These are phyloP conservation scores for Wallacemonas sp. DNA, from an alignment of 208 protist genomes.

Conservation along the genomic window DNA sequence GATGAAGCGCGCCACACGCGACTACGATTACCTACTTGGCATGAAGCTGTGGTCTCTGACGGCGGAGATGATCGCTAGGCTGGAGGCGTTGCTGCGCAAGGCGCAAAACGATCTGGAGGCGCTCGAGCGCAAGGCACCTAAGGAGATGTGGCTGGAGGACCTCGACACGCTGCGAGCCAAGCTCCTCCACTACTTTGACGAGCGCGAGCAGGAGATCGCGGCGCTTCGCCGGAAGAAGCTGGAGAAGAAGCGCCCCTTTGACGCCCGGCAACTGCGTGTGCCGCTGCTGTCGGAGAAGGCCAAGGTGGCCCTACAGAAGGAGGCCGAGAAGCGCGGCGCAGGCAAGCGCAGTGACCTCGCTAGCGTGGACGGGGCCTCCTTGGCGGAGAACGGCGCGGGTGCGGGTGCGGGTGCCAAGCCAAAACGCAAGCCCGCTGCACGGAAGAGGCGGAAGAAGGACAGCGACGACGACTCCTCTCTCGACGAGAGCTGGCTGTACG, in stretches of 20 bases:
- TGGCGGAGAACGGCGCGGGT: background rate
- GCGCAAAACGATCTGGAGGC: constrained; percentile 76
- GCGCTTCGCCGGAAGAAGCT: constrained; percentile 79
- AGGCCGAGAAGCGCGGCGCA: constrained; percentile 45
- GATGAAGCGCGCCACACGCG: constrained; percentile 57
- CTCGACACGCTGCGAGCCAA: constrained; percentile 69
- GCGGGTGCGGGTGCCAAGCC: constrained; percentile 21
- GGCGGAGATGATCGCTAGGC: constrained; percentile 93
- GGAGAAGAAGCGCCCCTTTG: constrained; percentile 82
- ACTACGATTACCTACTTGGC: constrained; percentile 98
- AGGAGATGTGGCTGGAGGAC: constrained; percentile 89
- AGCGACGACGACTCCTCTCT: constrained; percentile 49
- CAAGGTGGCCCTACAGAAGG: constrained; percentile 57
- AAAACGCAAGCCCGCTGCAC: constrained; percentile 26
- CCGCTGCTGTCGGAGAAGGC: constrained; percentile 88
- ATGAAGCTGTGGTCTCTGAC: constrained; percentile 98
- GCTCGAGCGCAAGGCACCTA: constrained; percentile 74
- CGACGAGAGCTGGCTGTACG: constrained; percentile 32
- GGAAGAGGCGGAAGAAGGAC: constrained; percentile 39
- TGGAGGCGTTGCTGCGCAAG: constrained; percentile 83
- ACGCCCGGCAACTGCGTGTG: constrained; percentile 65
- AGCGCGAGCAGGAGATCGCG: constrained; percentile 67
- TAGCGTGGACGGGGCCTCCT: constrained; percentile 10
- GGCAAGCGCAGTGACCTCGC: background rate
- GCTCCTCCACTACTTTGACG: constrained; percentile 61